phyloP scores from a whole-genome alignment of 2,329 filamentous ascomycete species.

The Claviceps africana region DNA sequence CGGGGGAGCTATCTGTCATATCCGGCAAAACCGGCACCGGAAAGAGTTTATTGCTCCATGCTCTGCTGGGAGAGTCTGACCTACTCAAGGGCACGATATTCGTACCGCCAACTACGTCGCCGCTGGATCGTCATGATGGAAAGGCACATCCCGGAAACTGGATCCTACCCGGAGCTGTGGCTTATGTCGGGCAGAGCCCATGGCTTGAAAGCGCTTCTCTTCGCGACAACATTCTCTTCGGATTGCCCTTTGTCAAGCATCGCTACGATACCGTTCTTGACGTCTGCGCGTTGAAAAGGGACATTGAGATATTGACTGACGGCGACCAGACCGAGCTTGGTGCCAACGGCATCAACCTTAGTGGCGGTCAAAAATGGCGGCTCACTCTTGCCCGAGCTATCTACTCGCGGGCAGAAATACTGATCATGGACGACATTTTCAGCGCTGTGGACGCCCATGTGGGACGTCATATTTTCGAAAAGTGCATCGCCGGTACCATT shows the following conservation, averaged over 20 bases:
- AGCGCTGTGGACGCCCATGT: constrained; percentile 72
- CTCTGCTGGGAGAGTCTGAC: constrained; percentile 64
- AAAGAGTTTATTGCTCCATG: constrained; percentile 60
- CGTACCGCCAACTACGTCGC: constrained; percentile 34
- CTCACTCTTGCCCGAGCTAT: constrained; percentile 67
- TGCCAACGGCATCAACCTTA: constrained; percentile 72
- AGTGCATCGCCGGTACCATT: constrained; percentile 58
- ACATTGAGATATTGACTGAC: constrained; percentile 61
- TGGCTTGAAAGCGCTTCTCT: constrained; percentile 79
- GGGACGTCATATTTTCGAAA: constrained; percentile 63
- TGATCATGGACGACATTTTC: constrained; percentile 75
- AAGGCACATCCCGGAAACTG: constrained; percentile 51
- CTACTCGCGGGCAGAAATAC: constrained; percentile 63
- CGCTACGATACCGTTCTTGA: constrained; percentile 58
- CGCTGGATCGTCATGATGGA: constrained; percentile 43
- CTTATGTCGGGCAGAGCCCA: constrained; percentile 65
- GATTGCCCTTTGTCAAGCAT: constrained; percentile 52
- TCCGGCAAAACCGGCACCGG: constrained; percentile 67
- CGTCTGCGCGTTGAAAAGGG: constrained; percentile 61
- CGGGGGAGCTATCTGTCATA: constrained; percentile 56
- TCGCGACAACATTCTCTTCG: constrained; percentile 66
- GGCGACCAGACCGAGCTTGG: constrained; percentile 72
- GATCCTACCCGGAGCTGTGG: constrained; percentile 55
- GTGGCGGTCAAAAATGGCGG: constrained; percentile 72
- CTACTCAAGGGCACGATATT: constrained; percentile 48